Evolutionary conservation across 768 basidiomycete species (phyloP).

Genomic region (Lentinula boryana): DNA sequence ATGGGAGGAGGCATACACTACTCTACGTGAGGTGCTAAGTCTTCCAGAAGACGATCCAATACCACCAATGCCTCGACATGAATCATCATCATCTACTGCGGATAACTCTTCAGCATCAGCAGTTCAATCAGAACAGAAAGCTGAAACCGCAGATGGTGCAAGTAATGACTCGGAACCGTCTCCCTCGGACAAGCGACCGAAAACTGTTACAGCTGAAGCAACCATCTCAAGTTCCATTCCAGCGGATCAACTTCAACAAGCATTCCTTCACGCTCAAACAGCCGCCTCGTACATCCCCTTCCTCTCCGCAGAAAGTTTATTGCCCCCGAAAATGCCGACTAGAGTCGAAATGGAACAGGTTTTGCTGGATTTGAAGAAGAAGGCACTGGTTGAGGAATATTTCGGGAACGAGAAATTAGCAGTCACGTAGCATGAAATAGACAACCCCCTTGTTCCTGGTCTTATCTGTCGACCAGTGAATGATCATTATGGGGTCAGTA

Average conservation of each 20-base stretch:
- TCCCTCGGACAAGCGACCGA: background rate
- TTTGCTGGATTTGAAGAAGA: conserved; percentile 71
- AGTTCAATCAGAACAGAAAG: conserved; percentile 18
- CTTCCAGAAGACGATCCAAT: conserved; percentile 45
- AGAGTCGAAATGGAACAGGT: conserved; percentile 75
- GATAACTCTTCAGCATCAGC: conserved; percentile 35
- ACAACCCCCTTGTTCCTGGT: background rate
- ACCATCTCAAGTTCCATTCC: background rate
- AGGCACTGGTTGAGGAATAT: conserved; percentile 75
- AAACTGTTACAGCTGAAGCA: conserved; percentile 16
- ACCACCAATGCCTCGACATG: conserved; percentile 53
- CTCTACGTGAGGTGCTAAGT: conserved; percentile 47
- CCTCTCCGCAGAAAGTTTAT: conserved; percentile 63
- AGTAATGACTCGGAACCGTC: conserved; percentile 6
- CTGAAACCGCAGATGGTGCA: conserved; percentile 2
- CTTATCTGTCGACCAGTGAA: too few relatives aligned
- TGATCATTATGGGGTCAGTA: too few relatives aligned
- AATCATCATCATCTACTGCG: conserved; percentile 15
- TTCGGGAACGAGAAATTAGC: conserved; percentile 32
- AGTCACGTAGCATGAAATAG: conserved; percentile 10
- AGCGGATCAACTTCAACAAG: conserved; percentile 9
- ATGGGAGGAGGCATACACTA: conserved; percentile 57
- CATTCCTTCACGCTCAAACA: conserved; percentile 41
- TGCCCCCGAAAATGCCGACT: conserved; percentile 72
- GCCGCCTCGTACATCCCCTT: conserved; percentile 70